phyloP scores from a whole-genome alignment of 345 rosid genomes.

The Kernera saxatilis region DNA sequence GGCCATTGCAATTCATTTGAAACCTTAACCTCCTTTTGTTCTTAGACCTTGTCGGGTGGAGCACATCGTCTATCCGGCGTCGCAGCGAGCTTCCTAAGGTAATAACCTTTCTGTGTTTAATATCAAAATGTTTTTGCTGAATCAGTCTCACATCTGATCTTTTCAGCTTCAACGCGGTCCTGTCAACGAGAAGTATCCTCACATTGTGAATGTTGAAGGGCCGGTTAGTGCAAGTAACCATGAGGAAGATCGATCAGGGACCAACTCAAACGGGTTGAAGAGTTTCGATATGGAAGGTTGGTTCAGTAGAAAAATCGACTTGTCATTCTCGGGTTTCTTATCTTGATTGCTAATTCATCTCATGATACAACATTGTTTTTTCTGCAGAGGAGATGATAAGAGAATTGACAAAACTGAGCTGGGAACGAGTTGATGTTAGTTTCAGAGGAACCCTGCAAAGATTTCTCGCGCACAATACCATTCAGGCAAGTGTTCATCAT shows the following conservation, averaged over 20 bases:
- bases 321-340: neutral
- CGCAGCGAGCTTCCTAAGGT: conserved; percentile 74
- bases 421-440: conserved; percentile 82
- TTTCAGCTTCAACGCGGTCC: conserved; percentile 43
- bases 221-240: conserved; percentile 18
- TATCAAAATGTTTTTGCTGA: neutral
- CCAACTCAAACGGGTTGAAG: conserved; percentile 26
- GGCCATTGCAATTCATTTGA: neutral
- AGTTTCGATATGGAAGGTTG: conserved; percentile 60
- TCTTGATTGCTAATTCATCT: neutral
- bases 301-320: conserved; percentile 5
- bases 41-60: conserved; percentile 84
- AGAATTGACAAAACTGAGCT: conserved; percentile 51
- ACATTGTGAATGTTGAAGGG: conserved; percentile 47
- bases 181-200: conserved; percentile 51
- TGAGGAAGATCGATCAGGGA: conserved; percentile 29
- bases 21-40: conserved; percentile 45
- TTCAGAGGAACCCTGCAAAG: conserved; percentile 66
- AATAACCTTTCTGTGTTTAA: neutral
- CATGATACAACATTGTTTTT: neutral
- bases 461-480: conserved; percentile 65
- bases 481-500: conserved; percentile 51
- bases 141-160: neutral
- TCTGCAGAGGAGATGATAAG: conserved; percentile 80
- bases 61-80: conserved; percentile 76